Evolutionary conservation across 2,329 filamentous ascomycete genomes (phyloP).

Genomic region (Lomentospora prolificans): DNA sequence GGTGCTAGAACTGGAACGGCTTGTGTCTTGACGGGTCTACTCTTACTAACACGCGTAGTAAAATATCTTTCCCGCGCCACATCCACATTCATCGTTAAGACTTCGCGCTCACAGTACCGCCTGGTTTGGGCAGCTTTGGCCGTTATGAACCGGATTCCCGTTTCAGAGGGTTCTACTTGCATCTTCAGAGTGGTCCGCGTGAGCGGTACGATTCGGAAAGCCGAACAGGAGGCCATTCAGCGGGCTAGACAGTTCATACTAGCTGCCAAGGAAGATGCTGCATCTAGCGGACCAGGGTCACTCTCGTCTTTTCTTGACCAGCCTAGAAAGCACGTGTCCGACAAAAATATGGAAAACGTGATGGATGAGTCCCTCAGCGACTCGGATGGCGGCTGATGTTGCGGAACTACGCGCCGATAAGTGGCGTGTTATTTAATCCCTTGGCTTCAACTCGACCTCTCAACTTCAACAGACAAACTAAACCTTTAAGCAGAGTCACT

Average conservation of each 20-base stretch:
- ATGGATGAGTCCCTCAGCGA: conserved; percentile 3
- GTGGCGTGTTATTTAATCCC: no score
- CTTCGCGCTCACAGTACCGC: conserved; percentile 71
- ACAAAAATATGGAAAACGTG: not conserved
- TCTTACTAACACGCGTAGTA: conserved; percentile 40
- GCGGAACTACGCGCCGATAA: not conserved
- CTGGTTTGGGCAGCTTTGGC: conserved; percentile 86
- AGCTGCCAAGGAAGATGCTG: conserved; percentile 45
- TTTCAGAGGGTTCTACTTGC: conserved; percentile 52
- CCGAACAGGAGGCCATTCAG: conserved; percentile 79
- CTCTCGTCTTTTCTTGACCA: conserved; percentile 10
- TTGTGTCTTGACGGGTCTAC: not conserved
- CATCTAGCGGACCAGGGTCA: not conserved
- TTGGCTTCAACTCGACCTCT: no score
- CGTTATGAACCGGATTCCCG: conserved; percentile 62
- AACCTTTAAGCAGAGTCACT: no score
- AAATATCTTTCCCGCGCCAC: conserved; percentile 92
- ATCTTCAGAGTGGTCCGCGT: conserved; percentile 79
- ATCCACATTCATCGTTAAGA: conserved; percentile 83
- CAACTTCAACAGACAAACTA: no score
- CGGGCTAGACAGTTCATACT: conserved; percentile 64
- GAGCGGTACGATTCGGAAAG: conserved; percentile 86
- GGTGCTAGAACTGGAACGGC: not conserved
- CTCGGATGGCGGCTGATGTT: not conserved
- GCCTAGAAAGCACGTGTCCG: not conserved